Conservation (phyloP, 257 asterid genomes). For the Buddleja alternifolia region DNA sequence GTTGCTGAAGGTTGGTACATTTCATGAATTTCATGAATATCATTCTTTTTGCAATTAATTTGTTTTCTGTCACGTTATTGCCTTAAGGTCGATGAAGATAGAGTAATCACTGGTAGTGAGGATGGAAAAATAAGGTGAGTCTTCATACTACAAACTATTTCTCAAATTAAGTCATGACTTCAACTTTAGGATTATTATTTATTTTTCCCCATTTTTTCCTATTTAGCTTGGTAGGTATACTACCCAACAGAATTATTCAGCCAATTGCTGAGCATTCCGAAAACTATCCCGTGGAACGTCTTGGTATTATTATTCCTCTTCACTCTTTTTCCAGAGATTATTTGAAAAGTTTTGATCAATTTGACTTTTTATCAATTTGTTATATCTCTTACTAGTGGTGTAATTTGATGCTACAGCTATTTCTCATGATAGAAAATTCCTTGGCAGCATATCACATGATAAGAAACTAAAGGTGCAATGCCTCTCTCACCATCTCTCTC, state of each 20-base stretch:
- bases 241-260: slow-evolving; percentile 90
- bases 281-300: slow-evolving; percentile 83
- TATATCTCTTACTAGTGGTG: slow-evolving; percentile 20
- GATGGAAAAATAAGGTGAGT: slow-evolving; percentile 83
- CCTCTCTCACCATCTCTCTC: neutral
- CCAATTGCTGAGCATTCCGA: slow-evolving; percentile 95
- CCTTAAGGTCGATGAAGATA: slow-evolving; percentile 87
- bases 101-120: slow-evolving; percentile 81
- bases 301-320: slow-evolving; percentile 60
- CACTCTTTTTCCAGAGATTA: slow-evolving; percentile 15
- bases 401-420: slow-evolving; percentile 57
- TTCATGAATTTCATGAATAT: neutral
- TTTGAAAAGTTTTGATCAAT: neutral
- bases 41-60: neutral
- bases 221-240: slow-evolving; percentile 77
- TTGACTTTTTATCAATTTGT: neutral
- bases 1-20: slow-evolving; percentile 70
- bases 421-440: slow-evolving; percentile 83
- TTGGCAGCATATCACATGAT: slow-evolving; percentile 96
- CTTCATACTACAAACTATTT: neutral
- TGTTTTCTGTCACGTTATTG: slow-evolving; percentile 17
- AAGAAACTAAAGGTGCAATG: slow-evolving; percentile 67
- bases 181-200: slow-evolving; percentile 5
- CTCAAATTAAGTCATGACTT: slow-evolving; percentile 13
- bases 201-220: slow-evolving; percentile 22